phyloP scores from a whole-genome alignment of 768 basidiomycete species.

The Kwoniella newhampshirensis region DNA sequence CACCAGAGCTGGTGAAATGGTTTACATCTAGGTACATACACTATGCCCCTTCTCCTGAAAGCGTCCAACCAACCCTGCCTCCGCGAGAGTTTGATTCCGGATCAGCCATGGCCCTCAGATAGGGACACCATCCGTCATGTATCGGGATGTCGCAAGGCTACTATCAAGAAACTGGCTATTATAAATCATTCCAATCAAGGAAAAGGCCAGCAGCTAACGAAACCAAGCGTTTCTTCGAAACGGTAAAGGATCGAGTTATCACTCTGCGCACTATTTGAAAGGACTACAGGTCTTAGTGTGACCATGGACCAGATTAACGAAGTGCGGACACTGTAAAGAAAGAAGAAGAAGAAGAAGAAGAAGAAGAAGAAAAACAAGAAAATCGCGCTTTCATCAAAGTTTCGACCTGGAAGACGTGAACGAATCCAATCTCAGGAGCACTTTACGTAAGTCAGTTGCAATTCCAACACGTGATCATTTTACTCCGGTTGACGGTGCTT shows the following conservation, averaged over 20 bases:
- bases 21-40: no score
- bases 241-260: background rate
- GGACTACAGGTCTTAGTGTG: slow-evolving; percentile 1
- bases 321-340: slow-evolving; percentile 20
- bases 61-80: no score
- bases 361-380: slow-evolving; percentile 1
- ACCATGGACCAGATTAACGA: slow-evolving; percentile 22
- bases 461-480: no score
- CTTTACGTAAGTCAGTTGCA: no score
- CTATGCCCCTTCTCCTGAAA: no score
- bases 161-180: slow-evolving; percentile 52
- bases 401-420: no score
- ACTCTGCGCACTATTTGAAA: slow-evolving; percentile 26
- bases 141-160: slow-evolving; percentile 46
- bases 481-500: no score
- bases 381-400: background rate
- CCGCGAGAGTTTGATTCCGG: no score
- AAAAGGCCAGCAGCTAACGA: slow-evolving; percentile 48
- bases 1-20: no score
- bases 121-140: background rate
- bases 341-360: slow-evolving; percentile 11
- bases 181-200: slow-evolving; percentile 10
- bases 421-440: no score
- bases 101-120: no score
- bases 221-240: slow-evolving; percentile 39